phyloP scores from a whole-genome alignment of 2,329 filamentous ascomycete species.

The Exophiala sp. region DNA sequence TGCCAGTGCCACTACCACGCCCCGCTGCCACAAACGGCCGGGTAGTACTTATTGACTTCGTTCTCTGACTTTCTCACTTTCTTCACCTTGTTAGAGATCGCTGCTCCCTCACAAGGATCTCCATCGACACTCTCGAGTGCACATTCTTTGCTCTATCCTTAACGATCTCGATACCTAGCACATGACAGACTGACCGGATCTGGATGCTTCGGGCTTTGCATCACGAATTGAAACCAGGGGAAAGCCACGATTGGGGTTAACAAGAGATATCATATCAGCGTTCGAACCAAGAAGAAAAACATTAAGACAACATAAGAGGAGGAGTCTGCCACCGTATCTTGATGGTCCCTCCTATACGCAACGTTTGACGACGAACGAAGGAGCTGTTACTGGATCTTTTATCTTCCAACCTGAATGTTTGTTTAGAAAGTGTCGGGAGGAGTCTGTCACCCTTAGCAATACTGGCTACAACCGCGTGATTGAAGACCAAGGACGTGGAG shows the following conservation, averaged over 20 bases:
- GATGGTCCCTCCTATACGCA: no score
- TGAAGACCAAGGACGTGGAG: neutral
- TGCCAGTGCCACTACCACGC: no score
- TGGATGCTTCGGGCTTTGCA: slow-evolving; percentile 24
- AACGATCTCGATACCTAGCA: neutral
- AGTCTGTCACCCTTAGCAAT: slow-evolving; percentile 21
- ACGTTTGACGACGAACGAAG: no score
- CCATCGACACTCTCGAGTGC: neutral
- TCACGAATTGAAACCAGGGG: slow-evolving; percentile 21
- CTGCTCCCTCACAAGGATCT: neutral
- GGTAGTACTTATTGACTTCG: no score
- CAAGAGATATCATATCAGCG: neutral
- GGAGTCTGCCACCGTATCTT: slow-evolving; percentile 20
- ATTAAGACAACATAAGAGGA: neutral
- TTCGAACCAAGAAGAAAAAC: neutral
- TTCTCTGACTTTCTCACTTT: no score
- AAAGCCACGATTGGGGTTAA: slow-evolving; percentile 26
- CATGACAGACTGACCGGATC: neutral
- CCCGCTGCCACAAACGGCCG: no score
- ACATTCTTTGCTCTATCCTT: neutral
- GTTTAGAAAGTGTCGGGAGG: slow-evolving; percentile 7
- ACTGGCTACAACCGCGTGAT: slow-evolving; percentile 3
- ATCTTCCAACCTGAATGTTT: neutral
- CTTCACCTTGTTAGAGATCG: no score
- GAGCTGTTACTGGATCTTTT: no score